Base-by-base conservation (phyloP, 164 flowering plant species). In the Nymphaea thermarum region DNA sequence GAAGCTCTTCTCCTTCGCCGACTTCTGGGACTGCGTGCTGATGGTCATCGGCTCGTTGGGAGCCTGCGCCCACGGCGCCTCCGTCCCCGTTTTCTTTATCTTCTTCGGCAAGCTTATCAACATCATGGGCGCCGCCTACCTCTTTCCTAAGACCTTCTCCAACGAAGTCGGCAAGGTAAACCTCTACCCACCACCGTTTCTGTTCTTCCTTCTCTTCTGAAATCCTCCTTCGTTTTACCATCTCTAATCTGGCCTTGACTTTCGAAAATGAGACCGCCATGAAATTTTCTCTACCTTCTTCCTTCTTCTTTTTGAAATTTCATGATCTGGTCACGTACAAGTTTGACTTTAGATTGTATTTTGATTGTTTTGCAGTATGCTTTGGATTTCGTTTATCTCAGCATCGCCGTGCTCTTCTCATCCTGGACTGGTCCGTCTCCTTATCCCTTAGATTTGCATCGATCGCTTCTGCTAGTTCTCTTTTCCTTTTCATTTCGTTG, bases 1-100 rank as follows among this genome's bases (percentile, higher is more conserved):
- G 2, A 90, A 92, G 70, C 81, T 95, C 0, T 95, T 95, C 65
- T 62, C 84, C 2, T 95, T 83, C 65, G 99, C 99, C 2, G 96
- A 95, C 70, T 77, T 79, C 60, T 84, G 79, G 44, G 99, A 95
- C 71, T 87, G 73, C 63, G 71, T 90, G 7, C 73, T 95, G 5
- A 95, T 92, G 99, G 72, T 70, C 8, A 12, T 90, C 10, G 99
- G 99, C 8, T 83, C 95, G 1, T 43, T 92, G 10, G 95, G 96
- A 3, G 98, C 98, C 0, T 80, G 84, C 60, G 53, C 86, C 60
- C 99, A 95, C 73, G 99, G 98, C 3, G 97, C 87, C 17, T 90
- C 99, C 0, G 96, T 95, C 0, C 99, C 98, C 2, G 89, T 95
- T 2, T 95, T 95, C 86, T 92, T 95, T 60, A 85, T 89, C 63